phyloP scores from a whole-genome alignment of 495 filamentous ascomycete species.

The Hapsidospora chrysogenum region DNA sequence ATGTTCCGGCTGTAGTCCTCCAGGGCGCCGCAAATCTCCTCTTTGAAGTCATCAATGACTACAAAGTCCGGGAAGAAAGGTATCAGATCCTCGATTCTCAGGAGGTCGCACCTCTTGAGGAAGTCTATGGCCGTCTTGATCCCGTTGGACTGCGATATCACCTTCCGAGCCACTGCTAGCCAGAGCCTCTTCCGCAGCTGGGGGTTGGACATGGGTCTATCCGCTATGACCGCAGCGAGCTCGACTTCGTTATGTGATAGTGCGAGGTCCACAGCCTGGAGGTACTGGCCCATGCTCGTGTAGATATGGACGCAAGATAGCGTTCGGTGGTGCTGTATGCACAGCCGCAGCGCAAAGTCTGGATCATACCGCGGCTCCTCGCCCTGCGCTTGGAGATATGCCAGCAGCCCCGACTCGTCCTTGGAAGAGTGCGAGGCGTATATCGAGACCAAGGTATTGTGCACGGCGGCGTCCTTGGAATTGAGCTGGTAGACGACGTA shows the following conservation, averaged over 20 bases:
- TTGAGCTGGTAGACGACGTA: constrained; percentile 82
- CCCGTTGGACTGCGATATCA: constrained; percentile 65
- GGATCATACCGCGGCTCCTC: constrained; percentile 66
- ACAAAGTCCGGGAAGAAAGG: constrained; percentile 98
- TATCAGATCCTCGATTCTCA: constrained; percentile 91
- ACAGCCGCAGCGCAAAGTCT: constrained; percentile 93
- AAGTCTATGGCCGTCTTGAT: constrained; percentile 96
- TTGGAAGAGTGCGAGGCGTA: constrained; percentile 73
- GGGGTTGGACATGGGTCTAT: constrained; percentile 60
- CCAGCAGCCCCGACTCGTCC: constrained; percentile 69
- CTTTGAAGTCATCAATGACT: constrained; percentile 98
- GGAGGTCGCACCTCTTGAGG: constrained; percentile 72
- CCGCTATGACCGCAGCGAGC: constrained; percentile 77
- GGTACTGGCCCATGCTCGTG: constrained; percentile 82
- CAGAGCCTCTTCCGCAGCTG: constrained; percentile 85
- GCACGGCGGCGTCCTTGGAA: constrained; percentile 73
- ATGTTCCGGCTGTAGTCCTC: constrained; percentile 87
- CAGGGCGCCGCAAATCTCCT: constrained; percentile 85
- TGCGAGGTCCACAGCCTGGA: constrained; percentile 81
- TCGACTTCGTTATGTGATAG: constrained; percentile 78
- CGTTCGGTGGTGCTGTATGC: constrained; percentile 82
- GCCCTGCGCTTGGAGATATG: constrained; percentile 66
- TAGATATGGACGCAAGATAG: constrained; percentile 93
- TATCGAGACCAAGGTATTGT: constrained; percentile 93
- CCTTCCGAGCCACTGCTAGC: constrained; percentile 84